phyloP scores from a whole-genome alignment of 2,329 filamentous ascomycete genomes.

The Fusarium pseudoanthophilum region DNA sequence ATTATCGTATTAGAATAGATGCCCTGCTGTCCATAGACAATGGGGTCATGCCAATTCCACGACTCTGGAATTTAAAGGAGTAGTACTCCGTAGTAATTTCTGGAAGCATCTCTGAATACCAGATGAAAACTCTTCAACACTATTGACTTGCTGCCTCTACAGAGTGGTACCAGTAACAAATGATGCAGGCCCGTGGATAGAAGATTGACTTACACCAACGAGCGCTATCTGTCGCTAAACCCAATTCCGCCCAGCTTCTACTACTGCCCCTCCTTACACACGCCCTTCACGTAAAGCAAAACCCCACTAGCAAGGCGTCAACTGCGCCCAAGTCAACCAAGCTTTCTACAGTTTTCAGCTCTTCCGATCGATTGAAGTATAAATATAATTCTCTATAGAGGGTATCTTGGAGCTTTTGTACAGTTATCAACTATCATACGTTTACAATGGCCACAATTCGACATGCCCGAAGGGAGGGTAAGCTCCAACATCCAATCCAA shows the following conservation, averaged over 20 bases:
- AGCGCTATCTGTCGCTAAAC: background rate
- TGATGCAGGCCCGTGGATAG: background rate
- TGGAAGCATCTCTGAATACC: background rate
- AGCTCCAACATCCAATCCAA: background rate
- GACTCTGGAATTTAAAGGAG: background rate
- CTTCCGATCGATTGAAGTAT: background rate
- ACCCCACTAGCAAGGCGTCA: constrained; percentile 21
- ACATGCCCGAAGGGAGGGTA: constrained; percentile 43
- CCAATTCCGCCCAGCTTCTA: background rate
- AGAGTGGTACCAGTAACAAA: background rate
- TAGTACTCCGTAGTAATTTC: background rate
- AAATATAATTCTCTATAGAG: background rate
- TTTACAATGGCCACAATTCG: constrained; percentile 42
- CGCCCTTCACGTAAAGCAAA: constrained; percentile 31
- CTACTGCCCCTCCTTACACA: constrained; percentile 25
- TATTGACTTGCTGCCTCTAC: background rate
- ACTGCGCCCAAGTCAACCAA: background rate
- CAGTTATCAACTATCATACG: constrained; percentile 9
- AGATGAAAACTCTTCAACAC: background rate
- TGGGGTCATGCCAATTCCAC: background rate
- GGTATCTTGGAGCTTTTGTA: background rate
- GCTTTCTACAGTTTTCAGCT: background rate
- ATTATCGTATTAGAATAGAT: background rate
- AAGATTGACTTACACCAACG: background rate
- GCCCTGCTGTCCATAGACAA: background rate